phyloP scores from a whole-genome alignment of 2,329 filamentous ascomycete genomes.

The Teratosphaeria pseudoeucalypti region DNA sequence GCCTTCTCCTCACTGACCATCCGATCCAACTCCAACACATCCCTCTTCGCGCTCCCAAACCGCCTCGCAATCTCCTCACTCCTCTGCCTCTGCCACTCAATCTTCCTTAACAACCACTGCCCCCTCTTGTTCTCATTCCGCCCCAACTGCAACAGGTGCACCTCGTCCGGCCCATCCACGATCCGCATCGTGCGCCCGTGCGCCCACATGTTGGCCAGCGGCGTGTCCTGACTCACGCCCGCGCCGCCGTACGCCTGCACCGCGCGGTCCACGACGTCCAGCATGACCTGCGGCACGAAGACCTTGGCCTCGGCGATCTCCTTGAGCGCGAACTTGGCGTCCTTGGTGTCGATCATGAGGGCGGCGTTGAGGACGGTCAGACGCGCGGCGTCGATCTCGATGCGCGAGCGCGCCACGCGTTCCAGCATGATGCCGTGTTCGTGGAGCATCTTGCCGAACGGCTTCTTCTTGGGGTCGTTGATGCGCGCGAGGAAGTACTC shows the following conservation, averaged over 20 bases:
- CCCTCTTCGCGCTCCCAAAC: constrained; percentile 39
- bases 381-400: constrained; percentile 88
- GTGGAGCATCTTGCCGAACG: constrained; percentile 77
- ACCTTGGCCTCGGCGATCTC: constrained; percentile 96
- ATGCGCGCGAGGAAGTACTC: constrained; percentile 92
- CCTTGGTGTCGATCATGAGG: constrained; percentile 80
- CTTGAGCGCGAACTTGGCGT: constrained; percentile 79
- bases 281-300: constrained; percentile 68
- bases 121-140: constrained; percentile 62
- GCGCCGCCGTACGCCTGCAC: constrained; percentile 87
- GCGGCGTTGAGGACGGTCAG: constrained; percentile 89
- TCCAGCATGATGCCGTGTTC: constrained; percentile 92
- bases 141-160: constrained; percentile 74
- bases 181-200: constrained; percentile 26
- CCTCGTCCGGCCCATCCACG: constrained; percentile 85
- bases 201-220: constrained; percentile 53
- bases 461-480: constrained; percentile 83
- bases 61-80: constrained; percentile 55
- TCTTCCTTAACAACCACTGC: constrained; percentile 44
- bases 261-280: constrained; percentile 86
- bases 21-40: constrained; percentile 33
- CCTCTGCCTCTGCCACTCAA: constrained; percentile 54
- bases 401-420: constrained; percentile 82
- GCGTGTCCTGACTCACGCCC: constrained; percentile 89
- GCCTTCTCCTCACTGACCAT: neutral